Percentiles rank a stretch among this genome's conserved stretches.
Evolutionary conservation across 768 basidiomycete species (phyloP).

Genomic region (Pulveroboletus frians): DNA sequence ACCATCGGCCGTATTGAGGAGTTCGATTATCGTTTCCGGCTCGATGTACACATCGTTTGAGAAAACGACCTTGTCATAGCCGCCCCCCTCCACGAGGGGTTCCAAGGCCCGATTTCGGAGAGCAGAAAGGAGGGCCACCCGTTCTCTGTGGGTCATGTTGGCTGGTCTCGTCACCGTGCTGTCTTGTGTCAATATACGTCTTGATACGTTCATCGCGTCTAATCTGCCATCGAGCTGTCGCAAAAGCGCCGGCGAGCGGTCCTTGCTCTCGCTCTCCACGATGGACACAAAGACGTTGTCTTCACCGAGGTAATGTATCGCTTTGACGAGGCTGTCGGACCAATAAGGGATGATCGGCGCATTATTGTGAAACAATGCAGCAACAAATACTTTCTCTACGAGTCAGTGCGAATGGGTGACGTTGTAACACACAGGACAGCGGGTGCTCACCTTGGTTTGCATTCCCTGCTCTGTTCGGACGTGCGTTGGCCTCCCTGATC

Average conservation of each 20-base stretch:
- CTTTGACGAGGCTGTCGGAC: slow-evolving; percentile 31
- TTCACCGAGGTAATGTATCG: slow-evolving; percentile 35
- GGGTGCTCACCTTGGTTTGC: slow-evolving; percentile 11
- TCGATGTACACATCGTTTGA: slow-evolving; percentile 40
- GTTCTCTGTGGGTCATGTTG: not conserved
- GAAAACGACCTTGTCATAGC: slow-evolving; percentile 38
- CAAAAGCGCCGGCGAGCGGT: slow-evolving; percentile 11
- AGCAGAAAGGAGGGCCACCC: slow-evolving; percentile 11
- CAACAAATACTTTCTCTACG: slow-evolving; percentile 17
- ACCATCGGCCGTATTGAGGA: slow-evolving; percentile 34
- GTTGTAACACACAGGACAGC: too few species aligned
- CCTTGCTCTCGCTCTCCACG: slow-evolving; percentile 34
- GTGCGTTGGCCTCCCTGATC: slow-evolving; percentile 12
- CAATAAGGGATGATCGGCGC: slow-evolving; percentile 36
- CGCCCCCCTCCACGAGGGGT: slow-evolving; percentile 34
- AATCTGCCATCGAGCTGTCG: slow-evolving; percentile 7
- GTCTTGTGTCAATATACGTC: slow-evolving; percentile 13
- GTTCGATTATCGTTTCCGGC: slow-evolving; percentile 37
- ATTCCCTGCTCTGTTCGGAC: slow-evolving; percentile 12
- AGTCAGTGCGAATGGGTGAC: not conserved
- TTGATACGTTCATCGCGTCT: slow-evolving; percentile 8
- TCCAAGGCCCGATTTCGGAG: slow-evolving; percentile 41
- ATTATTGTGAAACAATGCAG: slow-evolving; percentile 38
- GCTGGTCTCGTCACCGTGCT: slow-evolving; percentile 6
- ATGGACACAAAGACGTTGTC: slow-evolving; percentile 41